Evolutionary conservation across 345 rosid species (phyloP).

Genomic region (Cardamine resedifolia): DNA sequence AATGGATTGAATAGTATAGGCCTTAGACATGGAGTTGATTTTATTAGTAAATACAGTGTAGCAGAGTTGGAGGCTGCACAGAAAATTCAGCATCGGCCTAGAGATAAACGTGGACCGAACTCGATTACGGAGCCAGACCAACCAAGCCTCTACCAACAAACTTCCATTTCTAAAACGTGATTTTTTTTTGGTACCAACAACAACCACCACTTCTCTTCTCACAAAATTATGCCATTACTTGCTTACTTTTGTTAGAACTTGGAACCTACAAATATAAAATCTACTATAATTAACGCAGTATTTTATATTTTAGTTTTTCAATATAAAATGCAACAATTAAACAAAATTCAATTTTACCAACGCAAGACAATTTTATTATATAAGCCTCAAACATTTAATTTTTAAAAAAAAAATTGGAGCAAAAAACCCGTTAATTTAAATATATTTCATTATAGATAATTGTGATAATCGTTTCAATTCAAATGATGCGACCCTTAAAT

Average conservation of each 20-base stretch:
- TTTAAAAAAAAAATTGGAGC: no score
- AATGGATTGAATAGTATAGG: neutral
- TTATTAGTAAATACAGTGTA: neutral
- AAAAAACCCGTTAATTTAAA: neutral
- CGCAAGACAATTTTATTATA: neutral
- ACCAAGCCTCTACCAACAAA: slow-evolving; percentile 29
- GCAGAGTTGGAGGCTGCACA: neutral
- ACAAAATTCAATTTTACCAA: slow-evolving; percentile 8
- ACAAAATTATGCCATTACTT: neutral
- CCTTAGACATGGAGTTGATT: neutral
- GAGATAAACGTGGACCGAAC: slow-evolving; percentile 25
- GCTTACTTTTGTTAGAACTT: neutral
- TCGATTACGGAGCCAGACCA: slow-evolving; percentile 11
- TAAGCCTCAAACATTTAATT: neutral
- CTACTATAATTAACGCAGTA: no score
- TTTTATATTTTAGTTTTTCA: neutral
- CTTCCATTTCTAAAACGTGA: slow-evolving; percentile 38
- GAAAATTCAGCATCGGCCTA: slow-evolving; percentile 9
- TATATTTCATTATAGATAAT: no score
- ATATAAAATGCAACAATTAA: neutral
- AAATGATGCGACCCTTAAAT: neutral
- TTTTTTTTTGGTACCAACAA: neutral
- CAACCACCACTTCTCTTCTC: neutral
- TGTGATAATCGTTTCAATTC: neutral
- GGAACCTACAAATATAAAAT: neutral